Base-by-base conservation (phyloP, 2,329 filamentous ascomycete species). In the Monosporascus cannonballus region DNA sequence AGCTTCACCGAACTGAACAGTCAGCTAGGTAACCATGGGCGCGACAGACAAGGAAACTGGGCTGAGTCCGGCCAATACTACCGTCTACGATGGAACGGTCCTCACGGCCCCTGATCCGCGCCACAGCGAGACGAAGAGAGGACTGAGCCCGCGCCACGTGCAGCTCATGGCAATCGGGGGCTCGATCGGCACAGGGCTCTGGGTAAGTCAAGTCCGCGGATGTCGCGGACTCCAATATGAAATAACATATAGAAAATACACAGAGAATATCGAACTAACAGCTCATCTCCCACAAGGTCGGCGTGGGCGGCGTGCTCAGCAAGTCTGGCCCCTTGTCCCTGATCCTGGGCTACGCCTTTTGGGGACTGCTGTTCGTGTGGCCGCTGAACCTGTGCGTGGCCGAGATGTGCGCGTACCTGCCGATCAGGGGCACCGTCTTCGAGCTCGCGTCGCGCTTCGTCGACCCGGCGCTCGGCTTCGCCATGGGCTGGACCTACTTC, bases 321-420 rank as follows among this genome's bases (percentile, higher is more conserved):
- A 64, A 69, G 42, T 69, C 73, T 44, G 73, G 73, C 25, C 73
- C 73, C 7, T 64, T 76, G 48, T 74, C 72, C 8, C 67, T 76
- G 11, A 49, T 76, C 37, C 69, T 76, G 37, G 73, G 73, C 15
- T 76, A 75, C 60, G 59, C 72, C 48, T 67, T 74, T 61, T 76
- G 72, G 72, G 73, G 72, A 47, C 52, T 72, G 39, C 66, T 70
- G 56, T 75, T 71, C 64, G 68, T 75, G 59, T 76, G 71, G 73
- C 73, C 72, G 14, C 59, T 67, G 47, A 71, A 74, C 66, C 59
- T 76, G 55, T 73, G 69, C 56, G 72, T 83, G 36, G 80, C 77
- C 50, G 81, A 84, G 66, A 81, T 84, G 76, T 76, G 74, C 50
- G 74, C 79, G 6, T 81, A 79, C 55, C 69, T 82, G 24, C 80